Percentiles rank a stretch among this genome's conserved stretches.
phyloP scores from a whole-genome alignment of 1,139 yeast genomes.

The Suhomyces maxii region DNA sequence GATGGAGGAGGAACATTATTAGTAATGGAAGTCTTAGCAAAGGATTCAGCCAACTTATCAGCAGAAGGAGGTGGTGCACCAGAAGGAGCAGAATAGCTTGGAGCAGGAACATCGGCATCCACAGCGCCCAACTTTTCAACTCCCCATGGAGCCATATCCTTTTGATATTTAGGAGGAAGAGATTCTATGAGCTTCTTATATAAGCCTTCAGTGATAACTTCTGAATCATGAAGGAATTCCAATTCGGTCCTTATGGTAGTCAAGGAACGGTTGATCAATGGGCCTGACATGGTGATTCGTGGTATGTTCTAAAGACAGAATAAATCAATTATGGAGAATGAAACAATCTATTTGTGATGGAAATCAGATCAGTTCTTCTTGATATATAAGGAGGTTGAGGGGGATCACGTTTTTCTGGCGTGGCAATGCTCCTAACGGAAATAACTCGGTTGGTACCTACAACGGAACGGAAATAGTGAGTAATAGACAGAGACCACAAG shows the following conservation, averaged over 20 bases:
- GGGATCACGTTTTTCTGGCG: no score
- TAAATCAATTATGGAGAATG: no score
- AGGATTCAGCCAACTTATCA: conserved; percentile 21
- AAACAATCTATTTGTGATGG: not conserved
- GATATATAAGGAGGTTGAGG: no score
- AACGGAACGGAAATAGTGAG: no score
- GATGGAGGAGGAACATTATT: conserved; percentile 21
- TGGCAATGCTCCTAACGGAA: no score
- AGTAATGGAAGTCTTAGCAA: conserved; percentile 26
- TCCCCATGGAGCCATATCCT: conserved; percentile 56
- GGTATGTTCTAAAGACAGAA: not conserved
- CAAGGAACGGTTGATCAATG: conserved; percentile 75
- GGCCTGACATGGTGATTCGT: conserved; percentile 42
- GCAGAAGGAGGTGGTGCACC: conserved; percentile 11
- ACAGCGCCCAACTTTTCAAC: conserved; percentile 34
- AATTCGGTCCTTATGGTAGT: conserved; percentile 75
- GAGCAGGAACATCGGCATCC: conserved; percentile 7
- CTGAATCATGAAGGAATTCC: conserved; percentile 76
- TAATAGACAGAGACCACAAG: no score
- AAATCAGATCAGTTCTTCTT: not conserved
- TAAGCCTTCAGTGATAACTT: conserved; percentile 64
- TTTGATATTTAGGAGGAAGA: conserved; percentile 61
- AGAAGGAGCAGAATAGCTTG: conserved; percentile 21
- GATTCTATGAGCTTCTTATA: conserved; percentile 51
- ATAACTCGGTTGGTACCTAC: no score